Conservation (phyloP, 139 green algal genomes). For the Picochlorum sp. region DNA sequence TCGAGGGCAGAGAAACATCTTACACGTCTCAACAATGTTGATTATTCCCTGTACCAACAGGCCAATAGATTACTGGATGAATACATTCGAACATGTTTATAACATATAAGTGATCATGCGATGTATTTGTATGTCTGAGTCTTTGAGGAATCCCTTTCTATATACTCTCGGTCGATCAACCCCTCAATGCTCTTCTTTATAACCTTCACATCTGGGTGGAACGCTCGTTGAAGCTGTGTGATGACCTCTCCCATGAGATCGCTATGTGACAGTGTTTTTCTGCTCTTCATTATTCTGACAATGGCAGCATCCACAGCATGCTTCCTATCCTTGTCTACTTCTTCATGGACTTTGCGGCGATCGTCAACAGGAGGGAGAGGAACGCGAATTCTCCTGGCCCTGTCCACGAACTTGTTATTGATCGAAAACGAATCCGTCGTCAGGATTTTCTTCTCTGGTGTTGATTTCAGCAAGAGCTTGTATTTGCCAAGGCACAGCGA, state of each 20-base stretch:
- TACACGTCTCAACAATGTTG: neutral
- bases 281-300: conserved; percentile 40
- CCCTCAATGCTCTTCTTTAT: conserved; percentile 98
- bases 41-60: neutral
- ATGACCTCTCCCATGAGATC: conserved; percentile 94
- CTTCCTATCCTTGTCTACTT: conserved; percentile 86
- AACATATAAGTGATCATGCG: neutral
- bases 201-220: conserved; percentile 92
- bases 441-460: conserved; percentile 52
- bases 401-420: conserved; percentile 85
- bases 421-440: conserved; percentile 80
- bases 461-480: conserved; percentile 82
- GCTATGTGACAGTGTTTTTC: conserved; percentile 67
- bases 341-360: conserved; percentile 80
- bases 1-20: neutral
- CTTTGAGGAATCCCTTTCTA: conserved; percentile 66
- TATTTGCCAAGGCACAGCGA: conserved; percentile 83
- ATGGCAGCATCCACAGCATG: conserved; percentile 54
- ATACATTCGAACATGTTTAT: neutral
- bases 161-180: conserved; percentile 91
- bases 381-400: conserved; percentile 84
- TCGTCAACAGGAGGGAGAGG: conserved; percentile 76
- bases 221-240: conserved; percentile 91
- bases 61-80: neutral
- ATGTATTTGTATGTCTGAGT: conserved; percentile 29